phyloP scores from a whole-genome alignment of 1,284 basidiomycete genomes.

The Tausonia pullulans region DNA sequence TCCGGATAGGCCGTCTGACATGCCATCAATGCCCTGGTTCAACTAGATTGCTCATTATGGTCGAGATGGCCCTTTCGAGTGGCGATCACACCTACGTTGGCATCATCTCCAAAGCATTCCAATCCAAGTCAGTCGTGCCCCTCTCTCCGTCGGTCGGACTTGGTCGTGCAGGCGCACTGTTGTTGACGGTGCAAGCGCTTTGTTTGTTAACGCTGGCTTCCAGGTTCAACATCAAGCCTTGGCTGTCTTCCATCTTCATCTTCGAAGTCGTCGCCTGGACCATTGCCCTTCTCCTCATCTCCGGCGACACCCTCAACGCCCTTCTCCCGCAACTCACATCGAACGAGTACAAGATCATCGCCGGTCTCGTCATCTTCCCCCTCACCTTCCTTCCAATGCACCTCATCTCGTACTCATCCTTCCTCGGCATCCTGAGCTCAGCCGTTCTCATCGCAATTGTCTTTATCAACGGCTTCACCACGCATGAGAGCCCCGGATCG shows the following conservation, averaged over 20 bases:
- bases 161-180: background rate
- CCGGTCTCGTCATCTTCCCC: conserved; percentile 59
- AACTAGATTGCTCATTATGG: conserved; percentile 41
- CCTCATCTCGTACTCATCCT: conserved; percentile 72
- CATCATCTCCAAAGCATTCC: conserved; percentile 66
- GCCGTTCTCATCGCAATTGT: conserved; percentile 66
- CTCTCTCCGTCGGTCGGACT: background rate
- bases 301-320: conserved; percentile 66
- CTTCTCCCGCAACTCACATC: conserved; percentile 55
- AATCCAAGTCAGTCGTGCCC: background rate
- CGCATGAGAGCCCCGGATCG: conserved; percentile 58
- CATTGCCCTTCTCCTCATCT: conserved; percentile 48
- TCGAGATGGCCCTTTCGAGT: conserved; percentile 53
- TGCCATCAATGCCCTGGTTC: background rate
- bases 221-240: conserved; percentile 15
- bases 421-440: conserved; percentile 68
- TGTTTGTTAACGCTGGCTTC: background rate
- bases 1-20: conserved; percentile 9
- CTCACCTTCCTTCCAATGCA: conserved; percentile 73
- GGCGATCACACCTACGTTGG: conserved; percentile 62
- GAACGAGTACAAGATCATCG: conserved; percentile 62
- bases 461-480: conserved; percentile 54
- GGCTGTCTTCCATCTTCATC: conserved; percentile 59
- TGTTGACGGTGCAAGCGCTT: background rate
- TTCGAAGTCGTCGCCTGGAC: conserved; percentile 61